phyloP scores from a whole-genome alignment of 176 grass and related monocot genomes.

The Calamus simplicifolius region DNA sequence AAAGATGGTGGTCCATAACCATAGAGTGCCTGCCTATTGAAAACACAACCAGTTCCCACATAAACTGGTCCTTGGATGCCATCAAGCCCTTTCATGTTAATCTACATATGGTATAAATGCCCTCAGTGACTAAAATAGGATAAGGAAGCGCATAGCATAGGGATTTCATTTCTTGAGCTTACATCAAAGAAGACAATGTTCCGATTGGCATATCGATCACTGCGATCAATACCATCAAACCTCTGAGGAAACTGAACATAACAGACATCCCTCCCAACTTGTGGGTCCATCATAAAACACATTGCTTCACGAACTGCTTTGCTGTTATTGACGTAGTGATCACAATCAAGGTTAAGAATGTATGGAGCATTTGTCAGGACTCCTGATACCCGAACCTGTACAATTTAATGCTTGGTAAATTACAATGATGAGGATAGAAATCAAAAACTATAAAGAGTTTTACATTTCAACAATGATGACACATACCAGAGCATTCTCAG shows the following conservation, averaged over 20 bases:
- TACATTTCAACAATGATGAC: conserved; percentile 7
- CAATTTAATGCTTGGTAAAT: conserved; percentile 18
- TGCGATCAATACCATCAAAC: conserved; percentile 81
- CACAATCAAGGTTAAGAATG: conserved; percentile 92
- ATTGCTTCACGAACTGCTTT: conserved; percentile 97
- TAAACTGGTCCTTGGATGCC: conserved; percentile 96
- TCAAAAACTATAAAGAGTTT: background rate
- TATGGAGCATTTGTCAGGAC: conserved; percentile 92
- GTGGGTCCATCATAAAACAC: conserved; percentile 99
- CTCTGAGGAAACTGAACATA: conserved; percentile 94
- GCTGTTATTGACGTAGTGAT: conserved; percentile 99
- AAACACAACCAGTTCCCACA: conserved; percentile 98
- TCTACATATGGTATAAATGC: conserved; percentile 25
- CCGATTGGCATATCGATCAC: conserved; percentile 82
- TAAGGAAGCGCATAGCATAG: background rate
- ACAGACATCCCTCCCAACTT: conserved; percentile 88
- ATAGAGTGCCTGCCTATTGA: conserved; percentile 91
- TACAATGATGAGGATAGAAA: conserved; percentile 2
- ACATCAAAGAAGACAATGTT: conserved; percentile 96
- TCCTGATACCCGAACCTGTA: conserved; percentile 61
- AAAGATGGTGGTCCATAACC: conserved; percentile 94
- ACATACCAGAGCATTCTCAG: conserved; percentile 75
- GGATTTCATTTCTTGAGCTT: conserved; percentile 17
- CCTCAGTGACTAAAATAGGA: too few species aligned
- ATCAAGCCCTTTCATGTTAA: conserved; percentile 99